phyloP scores from a whole-genome alignment of 1,284 basidiomycete genomes.

The Marasmius sp. region DNA sequence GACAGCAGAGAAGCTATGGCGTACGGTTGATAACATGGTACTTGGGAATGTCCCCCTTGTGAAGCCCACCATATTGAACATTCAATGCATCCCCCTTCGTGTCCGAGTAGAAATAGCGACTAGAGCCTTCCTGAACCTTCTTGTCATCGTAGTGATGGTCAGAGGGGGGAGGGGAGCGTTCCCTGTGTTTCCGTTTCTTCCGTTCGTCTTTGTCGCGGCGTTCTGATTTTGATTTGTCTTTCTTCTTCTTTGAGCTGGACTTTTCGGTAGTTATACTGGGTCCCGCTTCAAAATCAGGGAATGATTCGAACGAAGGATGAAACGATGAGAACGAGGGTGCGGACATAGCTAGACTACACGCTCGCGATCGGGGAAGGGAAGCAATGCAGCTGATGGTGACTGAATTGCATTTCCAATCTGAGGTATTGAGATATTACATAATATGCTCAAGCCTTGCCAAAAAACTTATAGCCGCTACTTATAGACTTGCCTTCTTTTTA shows the following conservation, averaged over 20 bases:
- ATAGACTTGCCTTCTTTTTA: not conserved
- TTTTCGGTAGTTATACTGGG: constrained; percentile 22
- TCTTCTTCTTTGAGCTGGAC: constrained; percentile 14
- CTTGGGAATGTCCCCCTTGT: constrained; percentile 66
- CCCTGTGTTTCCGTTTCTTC: constrained; percentile 17
- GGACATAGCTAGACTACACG: constrained; percentile 34
- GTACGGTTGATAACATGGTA: constrained; percentile 60
- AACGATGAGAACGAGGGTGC: constrained; percentile 58
- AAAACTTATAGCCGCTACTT: not conserved
- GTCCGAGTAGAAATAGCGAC: constrained; percentile 60
- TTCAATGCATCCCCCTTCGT: constrained; percentile 69
- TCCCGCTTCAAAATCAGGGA: constrained; percentile 53
- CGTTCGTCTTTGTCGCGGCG: constrained; percentile 15
- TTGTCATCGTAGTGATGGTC: constrained; percentile 38
- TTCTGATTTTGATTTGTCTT: constrained; percentile 12
- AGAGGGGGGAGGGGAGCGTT: constrained; percentile 12
- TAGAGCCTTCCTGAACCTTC: constrained; percentile 30
- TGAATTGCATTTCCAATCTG: not conserved
- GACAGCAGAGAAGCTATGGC: constrained; percentile 20
- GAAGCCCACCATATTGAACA: constrained; percentile 66
- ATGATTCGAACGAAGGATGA: constrained; percentile 63
- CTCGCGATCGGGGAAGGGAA: not conserved
- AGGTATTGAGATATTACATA: not conserved
- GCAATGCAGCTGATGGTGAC: not conserved
- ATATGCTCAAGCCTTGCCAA: not conserved